phyloP scores from a whole-genome alignment of 163 green algal species.

The Chloromonas sp. region DNA sequence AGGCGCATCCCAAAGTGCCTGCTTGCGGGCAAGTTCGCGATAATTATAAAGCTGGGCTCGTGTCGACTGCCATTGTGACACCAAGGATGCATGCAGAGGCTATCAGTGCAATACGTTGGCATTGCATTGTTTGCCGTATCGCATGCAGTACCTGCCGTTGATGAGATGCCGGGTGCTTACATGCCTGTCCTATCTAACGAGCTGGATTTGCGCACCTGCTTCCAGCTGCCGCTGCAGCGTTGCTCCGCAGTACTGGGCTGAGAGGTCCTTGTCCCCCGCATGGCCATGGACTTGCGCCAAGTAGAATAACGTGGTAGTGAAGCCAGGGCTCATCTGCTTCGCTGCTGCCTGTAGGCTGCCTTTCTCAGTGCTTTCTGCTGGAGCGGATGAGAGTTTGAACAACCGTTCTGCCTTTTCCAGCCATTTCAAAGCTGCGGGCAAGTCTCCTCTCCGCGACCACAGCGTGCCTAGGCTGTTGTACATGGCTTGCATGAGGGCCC shows the following conservation, averaged over 20 bases:
- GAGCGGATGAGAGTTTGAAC: constrained; percentile 9
- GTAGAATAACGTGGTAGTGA: constrained; percentile 44
- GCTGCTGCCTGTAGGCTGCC: constrained; percentile 4
- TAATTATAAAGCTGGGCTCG: too few species aligned
- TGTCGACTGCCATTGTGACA: too few species aligned
- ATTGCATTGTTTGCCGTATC: too few species aligned
- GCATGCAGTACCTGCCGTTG: too few species aligned
- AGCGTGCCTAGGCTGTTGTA: constrained; percentile 48
- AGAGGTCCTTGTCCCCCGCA: constrained; percentile 23
- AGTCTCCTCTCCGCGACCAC: constrained; percentile 31
- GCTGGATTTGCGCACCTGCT: constrained; percentile 18
- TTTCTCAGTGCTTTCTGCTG: background rate
- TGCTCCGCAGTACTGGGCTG: constrained; percentile 47
- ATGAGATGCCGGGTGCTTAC: too few species aligned
- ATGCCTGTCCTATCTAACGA: background rate
- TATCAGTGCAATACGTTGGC: too few species aligned
- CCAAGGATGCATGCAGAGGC: too few species aligned
- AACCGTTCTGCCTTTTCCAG: constrained; percentile 28
- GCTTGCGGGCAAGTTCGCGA: too few species aligned
- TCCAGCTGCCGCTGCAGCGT: constrained; percentile 52
- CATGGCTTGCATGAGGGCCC: too few species aligned
- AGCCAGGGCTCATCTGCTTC: constrained; percentile 10
- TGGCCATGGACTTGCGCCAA: constrained; percentile 36
- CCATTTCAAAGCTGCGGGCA: constrained; percentile 14
- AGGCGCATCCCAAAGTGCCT: too few species aligned